Base-by-base conservation (phyloP, 1,139 yeast genomes). In the Lodderomyces jiufengensis region DNA sequence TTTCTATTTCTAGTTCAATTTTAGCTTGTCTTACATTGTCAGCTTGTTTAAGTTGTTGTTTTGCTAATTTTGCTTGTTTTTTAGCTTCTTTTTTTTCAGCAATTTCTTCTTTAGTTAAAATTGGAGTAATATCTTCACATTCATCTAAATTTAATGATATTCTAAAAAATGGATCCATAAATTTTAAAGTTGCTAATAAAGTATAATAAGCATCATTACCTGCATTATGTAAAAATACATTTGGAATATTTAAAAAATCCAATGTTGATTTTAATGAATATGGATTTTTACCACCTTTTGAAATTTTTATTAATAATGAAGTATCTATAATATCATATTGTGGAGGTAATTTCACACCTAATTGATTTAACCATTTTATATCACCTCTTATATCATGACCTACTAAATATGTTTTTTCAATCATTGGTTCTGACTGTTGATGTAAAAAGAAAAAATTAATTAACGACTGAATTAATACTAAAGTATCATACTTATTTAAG, bases 161-260 rank as follows among this genome's bases (percentile, higher is more conserved):
- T 43, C 86, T 59, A 13, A 63, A 61, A 16, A 57, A 57, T 0
- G 83, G 81, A 50, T 81, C 86, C 27, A 76, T 60, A 39, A 80
- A 51, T 34, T 68, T 66, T 52, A 80, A 48, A 20, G 78, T 71
- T 24, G 79, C 59, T 21, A 74, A 43, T 33, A 84, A 54, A 0
- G 94, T 84, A 47, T 73, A 81, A 50, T 80, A 80, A 2, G 94
- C 80, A 54, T 85, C 95, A 51, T 85, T 85, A n/a, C 84, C 90
- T 2, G 90, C 95, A 51, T 85, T 85, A 52, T 84, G 95, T 32
- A 84, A 58, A 43, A 67, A 73, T 1, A 81, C 70, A 51, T 78
- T 77, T 0, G 88, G 86, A 5, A 85, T 66, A 6, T 69, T 63
- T 20, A 80, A 62, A 34, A 66, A 57, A 32, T 70, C 61, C 15